phyloP scores from a whole-genome alignment of 306 rosid species.

The Rosa multiflora region DNA sequence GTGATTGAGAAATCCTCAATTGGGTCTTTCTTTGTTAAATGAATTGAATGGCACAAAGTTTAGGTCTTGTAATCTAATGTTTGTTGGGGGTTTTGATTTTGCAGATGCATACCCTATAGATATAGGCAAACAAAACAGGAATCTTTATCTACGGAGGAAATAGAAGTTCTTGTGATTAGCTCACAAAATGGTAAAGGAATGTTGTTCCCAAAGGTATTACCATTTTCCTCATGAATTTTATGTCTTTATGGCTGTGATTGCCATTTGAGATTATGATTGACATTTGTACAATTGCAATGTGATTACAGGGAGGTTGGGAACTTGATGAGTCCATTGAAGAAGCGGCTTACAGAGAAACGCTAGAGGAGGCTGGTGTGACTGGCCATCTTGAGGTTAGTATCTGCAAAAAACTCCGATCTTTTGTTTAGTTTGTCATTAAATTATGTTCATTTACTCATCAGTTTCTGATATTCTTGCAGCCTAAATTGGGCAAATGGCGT shows the following conservation, averaged over 20 bases:
- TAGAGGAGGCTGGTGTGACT: slow-evolving; percentile 88
- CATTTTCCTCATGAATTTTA: not conserved
- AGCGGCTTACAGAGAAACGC: slow-evolving; percentile 85
- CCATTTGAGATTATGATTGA: not conserved
- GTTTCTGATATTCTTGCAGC: slow-evolving; percentile 42
- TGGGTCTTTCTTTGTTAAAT: slow-evolving; percentile 23
- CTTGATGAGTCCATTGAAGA: slow-evolving; percentile 70
- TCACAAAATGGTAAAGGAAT: slow-evolving; percentile 81
- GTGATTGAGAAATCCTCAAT: not conserved
- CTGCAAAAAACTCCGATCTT: slow-evolving; percentile 8
- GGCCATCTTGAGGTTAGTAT: slow-evolving; percentile 72
- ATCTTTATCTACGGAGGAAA: slow-evolving; percentile 36
- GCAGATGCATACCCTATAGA: slow-evolving; percentile 94
- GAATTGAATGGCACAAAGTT: not conserved
- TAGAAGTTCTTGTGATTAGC: slow-evolving; percentile 88
- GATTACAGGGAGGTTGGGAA: slow-evolving; percentile 94
- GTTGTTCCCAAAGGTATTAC: slow-evolving; percentile 85
- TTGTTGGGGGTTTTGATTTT: slow-evolving; percentile 16
- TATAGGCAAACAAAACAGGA: slow-evolving; percentile 34
- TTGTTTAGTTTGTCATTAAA: not conserved
- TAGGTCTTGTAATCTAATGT: slow-evolving; percentile 3
- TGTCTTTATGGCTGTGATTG: not conserved
- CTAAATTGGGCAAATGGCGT: slow-evolving; percentile 59
- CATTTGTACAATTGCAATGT: slow-evolving; percentile 15
- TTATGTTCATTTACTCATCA: slow-evolving; percentile 24